Conservation (phyloP, 345 rosid genomes). For the Dipteronia sinensis region DNA sequence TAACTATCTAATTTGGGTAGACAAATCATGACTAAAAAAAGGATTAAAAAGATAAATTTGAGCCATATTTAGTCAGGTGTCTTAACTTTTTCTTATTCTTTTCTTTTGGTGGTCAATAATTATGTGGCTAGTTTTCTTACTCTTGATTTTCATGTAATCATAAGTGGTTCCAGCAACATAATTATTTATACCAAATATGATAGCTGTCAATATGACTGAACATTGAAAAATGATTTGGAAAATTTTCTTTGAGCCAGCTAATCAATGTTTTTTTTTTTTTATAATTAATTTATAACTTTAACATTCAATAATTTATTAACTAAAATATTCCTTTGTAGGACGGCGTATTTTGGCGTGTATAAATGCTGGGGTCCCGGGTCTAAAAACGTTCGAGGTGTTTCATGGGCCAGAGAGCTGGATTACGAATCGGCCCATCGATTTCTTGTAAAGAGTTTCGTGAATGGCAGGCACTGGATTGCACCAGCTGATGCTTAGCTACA, state of each 20-base stretch:
- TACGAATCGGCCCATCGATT: constrained; percentile 81
- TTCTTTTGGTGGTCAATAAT: not conserved
- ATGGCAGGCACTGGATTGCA: constrained; percentile 92
- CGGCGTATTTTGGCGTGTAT: constrained; percentile 87
- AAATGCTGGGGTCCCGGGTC: constrained; percentile 93
- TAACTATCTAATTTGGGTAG: not conserved
- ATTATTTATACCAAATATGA: no score
- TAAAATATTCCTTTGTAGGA: constrained; percentile 38
- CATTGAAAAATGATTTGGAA: no score
- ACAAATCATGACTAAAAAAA: not conserved
- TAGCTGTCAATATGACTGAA: not conserved
- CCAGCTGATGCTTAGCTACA: constrained; percentile 62
- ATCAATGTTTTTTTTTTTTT: not conserved
- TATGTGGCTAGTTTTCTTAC: no score
- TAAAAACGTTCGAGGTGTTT: constrained; percentile 65
- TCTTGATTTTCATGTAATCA: not conserved
- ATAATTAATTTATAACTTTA: no score
- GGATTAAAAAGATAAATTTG: not conserved
- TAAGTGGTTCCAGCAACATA: not conserved
- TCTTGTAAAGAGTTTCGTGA: constrained; percentile 85
- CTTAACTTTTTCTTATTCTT: not conserved
- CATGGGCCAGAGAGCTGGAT: constrained; percentile 90
- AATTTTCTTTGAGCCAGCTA: not conserved
- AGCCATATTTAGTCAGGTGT: not conserved
- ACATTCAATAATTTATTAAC: no score